A percentile compares a stretch with the other conserved stretches of the same genome.
These are phyloP conservation scores for Aspergillus awamori DNA, from an alignment of 2,329 filamentous ascomycete genomes.

Conservation along the genomic window DNA sequence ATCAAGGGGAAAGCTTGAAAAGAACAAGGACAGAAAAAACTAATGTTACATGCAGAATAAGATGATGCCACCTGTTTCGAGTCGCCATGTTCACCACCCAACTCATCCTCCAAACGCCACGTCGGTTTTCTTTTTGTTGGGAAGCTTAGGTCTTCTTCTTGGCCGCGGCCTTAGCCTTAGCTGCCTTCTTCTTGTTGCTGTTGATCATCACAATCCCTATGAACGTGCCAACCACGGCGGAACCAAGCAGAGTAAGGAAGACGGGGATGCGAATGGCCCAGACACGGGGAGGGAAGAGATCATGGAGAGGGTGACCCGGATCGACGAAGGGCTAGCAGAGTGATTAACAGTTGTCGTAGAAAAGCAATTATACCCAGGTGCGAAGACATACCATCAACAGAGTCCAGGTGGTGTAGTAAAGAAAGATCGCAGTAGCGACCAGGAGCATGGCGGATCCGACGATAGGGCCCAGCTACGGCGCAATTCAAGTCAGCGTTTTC, in stretches of 20 bases:
- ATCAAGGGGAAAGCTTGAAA: background rate
- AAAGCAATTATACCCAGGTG: background rate
- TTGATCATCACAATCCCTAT: slow-evolving; percentile 97
- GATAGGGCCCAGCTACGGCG: slow-evolving; percentile 80
- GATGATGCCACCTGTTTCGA: slow-evolving; percentile 9
- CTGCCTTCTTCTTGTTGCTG: slow-evolving; percentile 96
- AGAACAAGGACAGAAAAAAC: background rate
- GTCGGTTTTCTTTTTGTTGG: background rate
- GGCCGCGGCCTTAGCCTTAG: slow-evolving; percentile 80
- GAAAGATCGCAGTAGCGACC: slow-evolving; percentile 71
- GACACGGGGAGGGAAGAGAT: slow-evolving; percentile 92
- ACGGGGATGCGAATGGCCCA: slow-evolving; percentile 99
- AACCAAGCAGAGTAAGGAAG: slow-evolving; percentile 88
- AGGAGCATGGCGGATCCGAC: slow-evolving; percentile 76
- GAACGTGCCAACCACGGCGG: slow-evolving; percentile 93
- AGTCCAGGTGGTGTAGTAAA: slow-evolving; percentile 98
- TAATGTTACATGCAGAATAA: slow-evolving; percentile 9
- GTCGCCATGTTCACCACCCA: slow-evolving; percentile 4
- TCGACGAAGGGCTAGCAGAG: slow-evolving; percentile 86
- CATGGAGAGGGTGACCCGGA: slow-evolving; percentile 87
- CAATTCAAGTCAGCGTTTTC: slow-evolving; percentile 11
- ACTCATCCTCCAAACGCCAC: background rate
- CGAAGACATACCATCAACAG: slow-evolving; percentile 76
- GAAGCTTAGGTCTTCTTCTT: slow-evolving; percentile 78
- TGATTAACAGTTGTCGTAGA: background rate